Conservation (phyloP, 768 basidiomycete species). For the Tricholoma saponaceum region DNA sequence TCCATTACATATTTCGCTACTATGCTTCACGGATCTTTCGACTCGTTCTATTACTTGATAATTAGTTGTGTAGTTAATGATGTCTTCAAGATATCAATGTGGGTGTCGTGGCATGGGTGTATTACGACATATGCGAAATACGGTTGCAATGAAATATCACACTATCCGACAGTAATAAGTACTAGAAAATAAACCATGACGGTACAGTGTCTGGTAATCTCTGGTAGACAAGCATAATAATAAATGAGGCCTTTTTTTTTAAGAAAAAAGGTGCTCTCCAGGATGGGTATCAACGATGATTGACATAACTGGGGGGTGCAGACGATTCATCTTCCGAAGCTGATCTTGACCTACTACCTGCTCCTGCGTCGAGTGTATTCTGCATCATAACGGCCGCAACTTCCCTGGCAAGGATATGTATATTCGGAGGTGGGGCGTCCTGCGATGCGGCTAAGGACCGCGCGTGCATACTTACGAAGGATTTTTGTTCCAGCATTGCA, state of each 20-base stretch:
- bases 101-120: neutral
- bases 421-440: conserved; percentile 8
- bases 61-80: neutral
- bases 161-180: no score
- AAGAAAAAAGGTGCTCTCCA: no score
- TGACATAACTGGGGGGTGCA: conserved; percentile 15
- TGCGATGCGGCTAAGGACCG: neutral
- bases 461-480: neutral
- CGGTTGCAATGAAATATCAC: neutral
- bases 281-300: neutral
- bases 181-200: no score
- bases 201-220: no score
- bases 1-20: neutral
- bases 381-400: conserved; percentile 24
- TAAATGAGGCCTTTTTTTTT: no score
- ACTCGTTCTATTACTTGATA: neutral
- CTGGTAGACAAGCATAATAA: neutral
- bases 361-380: conserved; percentile 5
- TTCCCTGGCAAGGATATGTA: conserved; percentile 25
- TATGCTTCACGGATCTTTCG: neutral
- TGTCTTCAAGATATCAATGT: neutral
- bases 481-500: neutral
- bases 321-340: conserved; percentile 6
- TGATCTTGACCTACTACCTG: neutral
- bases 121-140: neutral